phyloP scores from a whole-genome alignment of 2,329 filamentous ascomycete species.

The Penicillium sp. region DNA sequence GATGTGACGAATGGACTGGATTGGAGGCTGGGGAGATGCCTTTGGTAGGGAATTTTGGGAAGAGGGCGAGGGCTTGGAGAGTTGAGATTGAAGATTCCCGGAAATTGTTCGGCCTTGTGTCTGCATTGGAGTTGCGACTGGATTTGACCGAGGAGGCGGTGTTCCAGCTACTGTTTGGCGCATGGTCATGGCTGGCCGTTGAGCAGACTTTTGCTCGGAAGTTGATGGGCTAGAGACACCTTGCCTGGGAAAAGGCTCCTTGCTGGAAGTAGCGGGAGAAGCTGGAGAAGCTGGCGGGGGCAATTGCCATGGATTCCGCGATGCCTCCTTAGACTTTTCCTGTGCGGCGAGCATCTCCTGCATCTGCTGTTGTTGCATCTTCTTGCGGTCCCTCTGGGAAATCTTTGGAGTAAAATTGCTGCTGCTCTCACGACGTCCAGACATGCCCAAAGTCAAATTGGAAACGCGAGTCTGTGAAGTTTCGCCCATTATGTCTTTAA shows the following conservation, averaged over 20 bases:
- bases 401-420: slow-evolving; percentile 61
- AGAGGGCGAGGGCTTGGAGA: slow-evolving; percentile 36
- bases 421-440: slow-evolving; percentile 48
- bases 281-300: slow-evolving; percentile 22
- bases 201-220: slow-evolving; percentile 31
- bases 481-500: slow-evolving; percentile 77
- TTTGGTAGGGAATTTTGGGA: slow-evolving; percentile 25
- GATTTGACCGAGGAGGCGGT: slow-evolving; percentile 31
- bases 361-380: slow-evolving; percentile 70
- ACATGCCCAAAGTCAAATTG: slow-evolving; percentile 57
- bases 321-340: slow-evolving; percentile 39
- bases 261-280: slow-evolving; percentile 17
- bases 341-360: slow-evolving; percentile 46
- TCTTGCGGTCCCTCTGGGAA: slow-evolving; percentile 92
- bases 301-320: slow-evolving; percentile 68
- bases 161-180: slow-evolving; percentile 63
- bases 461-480: slow-evolving; percentile 56
- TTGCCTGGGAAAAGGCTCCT: slow-evolving; percentile 45
- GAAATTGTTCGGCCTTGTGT: slow-evolving; percentile 47
- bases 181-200: slow-evolving; percentile 61
- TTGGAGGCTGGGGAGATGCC: slow-evolving; percentile 34
- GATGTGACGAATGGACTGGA: slow-evolving; percentile 57
- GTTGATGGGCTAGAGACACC: slow-evolving; percentile 15
- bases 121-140: slow-evolving; percentile 48
- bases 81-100: slow-evolving; percentile 18